Percentiles rank a stretch among this genome's conserved stretches.
Evolutionary conservation across 352 stramenopile genomes (phyloP).

Genomic region (Globisporangium solare): DNA sequence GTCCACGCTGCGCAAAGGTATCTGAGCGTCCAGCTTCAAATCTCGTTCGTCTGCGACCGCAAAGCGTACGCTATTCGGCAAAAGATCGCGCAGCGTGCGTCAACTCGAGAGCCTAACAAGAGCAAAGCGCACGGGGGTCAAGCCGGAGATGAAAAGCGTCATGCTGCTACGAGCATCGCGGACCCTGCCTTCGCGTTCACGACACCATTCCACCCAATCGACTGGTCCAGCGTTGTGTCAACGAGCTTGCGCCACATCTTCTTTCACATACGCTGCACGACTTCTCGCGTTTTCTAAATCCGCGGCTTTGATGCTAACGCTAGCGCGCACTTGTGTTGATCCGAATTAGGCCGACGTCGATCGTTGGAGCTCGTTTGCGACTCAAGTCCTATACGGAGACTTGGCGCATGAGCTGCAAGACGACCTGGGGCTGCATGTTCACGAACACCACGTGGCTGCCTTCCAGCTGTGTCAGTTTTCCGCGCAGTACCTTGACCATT

Average conservation of each 20-base stretch:
- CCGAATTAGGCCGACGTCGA: conserved; percentile 39
- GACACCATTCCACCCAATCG: conserved; percentile 35
- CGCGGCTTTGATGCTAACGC: too few relatives aligned
- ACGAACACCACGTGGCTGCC: conserved; percentile 39
- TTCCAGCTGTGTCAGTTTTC: conserved; percentile 59
- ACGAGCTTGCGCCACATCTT: conserved; percentile 62
- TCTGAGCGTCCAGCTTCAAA: conserved; percentile 35
- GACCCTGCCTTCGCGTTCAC: conserved; percentile 61
- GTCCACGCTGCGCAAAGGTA: conserved; percentile 8
- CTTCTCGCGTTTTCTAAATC: too few relatives aligned
- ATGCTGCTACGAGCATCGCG: conserved; percentile 10
- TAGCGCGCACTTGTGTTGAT: neutral
- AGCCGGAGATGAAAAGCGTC: neutral
- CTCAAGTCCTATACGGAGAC: conserved; percentile 50
- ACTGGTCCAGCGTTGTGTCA: conserved; percentile 55
- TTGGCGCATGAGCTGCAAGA: conserved; percentile 42
- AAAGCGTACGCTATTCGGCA: conserved; percentile 22
- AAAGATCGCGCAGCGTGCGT: conserved; percentile 7
- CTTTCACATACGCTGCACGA: conserved; percentile 29
- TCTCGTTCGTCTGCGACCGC: conserved; percentile 26
- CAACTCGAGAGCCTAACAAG: neutral
- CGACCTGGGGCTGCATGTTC: conserved; percentile 43
- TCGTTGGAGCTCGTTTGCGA: conserved; percentile 42
- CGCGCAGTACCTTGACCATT: conserved; percentile 67
- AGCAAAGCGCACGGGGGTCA: neutral